Evolutionary conservation across 208 protist genomes (phyloP).

Genomic region (Leishmania tropica): DNA sequence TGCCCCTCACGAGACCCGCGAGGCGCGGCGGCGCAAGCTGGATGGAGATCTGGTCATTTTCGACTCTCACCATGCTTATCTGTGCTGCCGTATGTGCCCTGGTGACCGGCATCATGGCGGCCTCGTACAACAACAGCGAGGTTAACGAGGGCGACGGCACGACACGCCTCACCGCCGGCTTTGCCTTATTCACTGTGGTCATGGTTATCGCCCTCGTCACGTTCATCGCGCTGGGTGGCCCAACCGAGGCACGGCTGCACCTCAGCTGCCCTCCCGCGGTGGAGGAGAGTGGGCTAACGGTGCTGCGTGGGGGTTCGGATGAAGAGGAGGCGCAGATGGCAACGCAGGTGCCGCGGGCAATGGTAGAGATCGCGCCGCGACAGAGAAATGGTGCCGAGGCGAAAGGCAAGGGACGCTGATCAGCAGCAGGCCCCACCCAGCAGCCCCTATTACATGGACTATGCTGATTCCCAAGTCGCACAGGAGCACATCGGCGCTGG

Average conservation of each 20-base stretch:
- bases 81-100: constrained; percentile 12
- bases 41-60: constrained; percentile 7
- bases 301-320: neutral
- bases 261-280: neutral
- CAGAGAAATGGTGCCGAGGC: neutral
- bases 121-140: neutral
- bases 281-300: neutral
- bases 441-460: neutral
- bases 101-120: constrained; percentile 4
- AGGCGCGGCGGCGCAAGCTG: neutral
- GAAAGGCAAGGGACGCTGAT: neutral
- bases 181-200: constrained; percentile 13
- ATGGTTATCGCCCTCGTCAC: neutral
- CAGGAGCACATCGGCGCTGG: neutral
- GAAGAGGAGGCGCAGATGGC: neutral
- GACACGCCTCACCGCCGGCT: neutral
- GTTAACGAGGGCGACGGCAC: neutral
- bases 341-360: neutral
- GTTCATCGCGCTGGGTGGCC: constrained; percentile 1
- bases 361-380: too few species aligned
- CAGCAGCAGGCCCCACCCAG: neutral
- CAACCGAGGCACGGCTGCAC: constrained; percentile 5
- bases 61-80: constrained; percentile 22
- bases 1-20: constrained; percentile 14
- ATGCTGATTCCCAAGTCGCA: neutral